phyloP scores from a whole-genome alignment of 31 red algal genomes.

The Porphyra umbilicalis region DNA sequence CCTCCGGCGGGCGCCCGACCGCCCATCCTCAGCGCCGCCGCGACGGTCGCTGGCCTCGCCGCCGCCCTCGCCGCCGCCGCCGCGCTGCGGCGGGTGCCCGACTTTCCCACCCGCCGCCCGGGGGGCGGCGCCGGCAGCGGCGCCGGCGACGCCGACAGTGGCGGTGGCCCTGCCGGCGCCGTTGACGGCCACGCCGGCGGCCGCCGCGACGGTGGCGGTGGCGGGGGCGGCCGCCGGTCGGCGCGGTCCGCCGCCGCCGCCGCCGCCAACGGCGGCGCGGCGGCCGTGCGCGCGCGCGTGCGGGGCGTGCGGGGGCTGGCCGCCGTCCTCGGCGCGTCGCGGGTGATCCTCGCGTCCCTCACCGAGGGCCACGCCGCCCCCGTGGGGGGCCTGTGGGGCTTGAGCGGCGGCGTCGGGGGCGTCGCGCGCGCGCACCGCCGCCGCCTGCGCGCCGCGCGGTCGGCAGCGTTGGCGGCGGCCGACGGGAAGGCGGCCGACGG shows the following conservation, averaged over 20 bases:
- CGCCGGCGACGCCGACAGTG: too few species aligned
- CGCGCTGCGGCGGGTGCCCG: neutral
- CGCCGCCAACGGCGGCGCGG: neutral
- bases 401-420: neutral
- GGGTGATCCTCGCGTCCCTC: neutral
- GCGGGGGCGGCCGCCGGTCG: too few species aligned
- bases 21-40: neutral
- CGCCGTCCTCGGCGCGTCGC: neutral
- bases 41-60: neutral
- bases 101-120: neutral
- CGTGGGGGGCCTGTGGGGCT: neutral
- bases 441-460: neutral
- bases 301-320: neutral
- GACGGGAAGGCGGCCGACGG: neutral
- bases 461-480: neutral
- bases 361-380: neutral
- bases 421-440: neutral
- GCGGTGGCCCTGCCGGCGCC: neutral
- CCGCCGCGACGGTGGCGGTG: neutral
- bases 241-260: neutral
- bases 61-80: neutral
- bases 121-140: neutral
- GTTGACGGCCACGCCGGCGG: neutral
- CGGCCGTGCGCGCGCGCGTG: neutral
- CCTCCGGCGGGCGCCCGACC: neutral